Conservation (phyloP, 495 filamentous ascomycete genomes). For the Pyronema omphalodes region DNA sequence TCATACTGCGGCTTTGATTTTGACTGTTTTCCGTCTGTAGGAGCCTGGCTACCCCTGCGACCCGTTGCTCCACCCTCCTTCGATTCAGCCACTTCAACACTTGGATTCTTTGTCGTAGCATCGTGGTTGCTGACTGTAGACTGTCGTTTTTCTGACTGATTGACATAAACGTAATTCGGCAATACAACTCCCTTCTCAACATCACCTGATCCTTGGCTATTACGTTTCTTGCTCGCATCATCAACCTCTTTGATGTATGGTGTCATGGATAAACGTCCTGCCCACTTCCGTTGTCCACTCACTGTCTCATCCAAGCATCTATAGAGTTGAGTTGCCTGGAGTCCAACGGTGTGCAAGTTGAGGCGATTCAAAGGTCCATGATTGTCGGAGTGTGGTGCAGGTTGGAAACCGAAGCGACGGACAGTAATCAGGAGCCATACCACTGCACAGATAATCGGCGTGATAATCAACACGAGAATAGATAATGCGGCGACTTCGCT, state of each 20-base stretch:
- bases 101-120: too few relatives aligned
- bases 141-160: too few relatives aligned
- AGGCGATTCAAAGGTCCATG: not conserved
- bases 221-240: not conserved
- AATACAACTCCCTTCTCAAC: not conserved
- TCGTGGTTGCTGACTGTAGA: too few relatives aligned
- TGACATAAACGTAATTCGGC: not conserved
- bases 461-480: not conserved
- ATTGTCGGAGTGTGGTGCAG: not conserved
- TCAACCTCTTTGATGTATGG: not conserved
- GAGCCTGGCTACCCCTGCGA: too few relatives aligned
- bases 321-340: not conserved
- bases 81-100: too few relatives aligned
- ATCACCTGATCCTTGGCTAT: not conserved
- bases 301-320: not conserved
- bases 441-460: not conserved
- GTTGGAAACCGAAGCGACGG: not conserved
- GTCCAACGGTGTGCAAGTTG: not conserved
- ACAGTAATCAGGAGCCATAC: not conserved
- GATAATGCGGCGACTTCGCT: not conserved
- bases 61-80: too few relatives aligned
- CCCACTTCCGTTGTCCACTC: not conserved
- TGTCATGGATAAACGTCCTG: not conserved
- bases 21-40: too few relatives aligned
- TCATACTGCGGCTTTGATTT: constrained; percentile 44